Evolutionary conservation across 2,329 filamentous ascomycete genomes (phyloP), one percentile per base, ranked within the genome.

Genomic region (Magnaporthiopsis rhizophila): DNA sequence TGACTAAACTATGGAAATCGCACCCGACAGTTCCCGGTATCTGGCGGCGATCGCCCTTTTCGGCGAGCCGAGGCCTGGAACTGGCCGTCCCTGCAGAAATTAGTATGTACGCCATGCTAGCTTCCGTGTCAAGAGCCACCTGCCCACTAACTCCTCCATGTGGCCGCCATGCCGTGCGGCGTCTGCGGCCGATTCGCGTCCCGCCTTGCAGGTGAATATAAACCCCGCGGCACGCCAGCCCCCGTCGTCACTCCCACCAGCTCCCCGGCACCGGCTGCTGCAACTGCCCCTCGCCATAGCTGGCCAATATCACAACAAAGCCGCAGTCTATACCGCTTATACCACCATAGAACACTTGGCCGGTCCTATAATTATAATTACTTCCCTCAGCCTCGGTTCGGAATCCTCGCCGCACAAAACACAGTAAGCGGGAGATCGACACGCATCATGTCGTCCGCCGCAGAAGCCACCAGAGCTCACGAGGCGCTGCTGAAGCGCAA

Each of bases 401-500:
- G 57, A 21, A 58, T 12, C 24, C 12, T 21, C 8, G 2, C 4
- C 7, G 7, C 18, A 11, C 45, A 15, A 21, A 53, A 53, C 7
- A n/a, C 45, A 2, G 8, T 21, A n/a, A 21, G 7, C 3, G 4
- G 7, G 18, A 53, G 6, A n/a, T 6, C 18, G 9, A 53, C 12
- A n/a, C 18, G 7, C 50, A 58, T 12, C 18, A 62, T 62, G 61
- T 57, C 56, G 21, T 59, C 62, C 13, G 62, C 62, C n/a, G 62
- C 56, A n/a, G 62, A 63, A 34, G 34, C 32, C 9, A 53, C 62
- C 13, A 57, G 34, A 11, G 28, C 28, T 26, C 57, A 63, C 66
- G 71, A 70, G 58, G 66, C 68, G 4, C 61, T 63, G 12, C 84
- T 66, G 68, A 79, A 86, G 72, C 85, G 86, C 72, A 90, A 89